phyloP scores from a whole-genome alignment of 176 grass and related monocot genomes.

The Hyparrhenia diplandra region DNA sequence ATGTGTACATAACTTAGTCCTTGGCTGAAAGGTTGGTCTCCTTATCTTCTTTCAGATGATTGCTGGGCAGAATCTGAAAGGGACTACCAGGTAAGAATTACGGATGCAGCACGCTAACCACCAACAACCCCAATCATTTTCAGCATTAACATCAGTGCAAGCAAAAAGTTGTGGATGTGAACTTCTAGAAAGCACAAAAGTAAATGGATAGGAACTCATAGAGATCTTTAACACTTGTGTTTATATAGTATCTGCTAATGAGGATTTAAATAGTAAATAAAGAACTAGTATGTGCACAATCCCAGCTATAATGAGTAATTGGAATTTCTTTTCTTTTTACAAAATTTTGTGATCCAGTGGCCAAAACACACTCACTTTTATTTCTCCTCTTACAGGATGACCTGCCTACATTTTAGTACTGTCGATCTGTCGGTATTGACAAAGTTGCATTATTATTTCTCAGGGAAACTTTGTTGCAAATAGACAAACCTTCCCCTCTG shows the following conservation, averaged over 20 bases:
- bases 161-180: not conserved
- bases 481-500: conserved; percentile 64
- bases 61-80: conserved; percentile 82
- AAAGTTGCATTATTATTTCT: not conserved
- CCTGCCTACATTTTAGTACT: too few relatives aligned
- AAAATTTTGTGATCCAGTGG: too few relatives aligned
- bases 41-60: conserved; percentile 72
- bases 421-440: too few relatives aligned
- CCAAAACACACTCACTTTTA: too few relatives aligned
- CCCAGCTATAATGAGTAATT: not conserved
- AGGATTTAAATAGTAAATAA: conserved; percentile 10
- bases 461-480: conserved; percentile 79
- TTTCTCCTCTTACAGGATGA: too few relatives aligned
- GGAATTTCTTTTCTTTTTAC: not conserved
- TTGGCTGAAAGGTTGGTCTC: not conserved
- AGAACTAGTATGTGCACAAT: not conserved
- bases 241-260: not conserved
- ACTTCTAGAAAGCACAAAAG: not conserved
- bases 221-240: not conserved
- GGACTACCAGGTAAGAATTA: conserved; percentile 61
- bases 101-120: not conserved
- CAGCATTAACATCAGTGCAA: not conserved
- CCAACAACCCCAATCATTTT: conserved; percentile 19
- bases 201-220: not conserved
- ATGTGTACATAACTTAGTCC: not conserved